These are phyloP conservation scores for Phyllostachys edulis DNA, from an alignment of 176 grass and related monocot species.

Conservation along the genomic window DNA sequence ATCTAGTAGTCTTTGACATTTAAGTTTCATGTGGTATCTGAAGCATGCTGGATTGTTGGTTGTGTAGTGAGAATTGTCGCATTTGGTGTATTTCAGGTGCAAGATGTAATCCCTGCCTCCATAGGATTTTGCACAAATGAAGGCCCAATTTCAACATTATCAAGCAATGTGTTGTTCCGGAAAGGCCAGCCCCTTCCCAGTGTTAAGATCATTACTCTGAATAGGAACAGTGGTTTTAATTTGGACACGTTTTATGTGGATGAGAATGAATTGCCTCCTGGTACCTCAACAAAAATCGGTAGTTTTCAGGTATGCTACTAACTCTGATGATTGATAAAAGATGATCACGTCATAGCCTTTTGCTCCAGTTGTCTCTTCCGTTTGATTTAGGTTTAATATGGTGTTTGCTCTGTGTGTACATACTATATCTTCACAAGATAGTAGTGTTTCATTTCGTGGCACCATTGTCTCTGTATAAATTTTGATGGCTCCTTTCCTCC, in stretches of 20 bases:
- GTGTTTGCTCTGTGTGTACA: background rate
- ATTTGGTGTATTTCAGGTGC: constrained; percentile 60
- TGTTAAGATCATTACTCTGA: constrained; percentile 69
- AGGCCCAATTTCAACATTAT: constrained; percentile 60
- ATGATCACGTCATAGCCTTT: background rate
- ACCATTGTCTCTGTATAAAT: constrained; percentile 13
- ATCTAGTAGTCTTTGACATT: background rate
- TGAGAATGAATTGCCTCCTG: constrained; percentile 69
- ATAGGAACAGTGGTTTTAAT: constrained; percentile 54
- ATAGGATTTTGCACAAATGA: constrained; percentile 64
- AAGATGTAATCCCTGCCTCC: constrained; percentile 79
- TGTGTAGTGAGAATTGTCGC: background rate
- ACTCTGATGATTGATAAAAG: constrained; percentile 2
- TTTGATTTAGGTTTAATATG: background rate
- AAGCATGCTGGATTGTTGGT: constrained; percentile 1
- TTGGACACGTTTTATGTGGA: constrained; percentile 87
- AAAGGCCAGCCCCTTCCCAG: constrained; percentile 84
- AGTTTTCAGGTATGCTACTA: constrained; percentile 65
- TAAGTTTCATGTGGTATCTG: constrained; percentile 9
- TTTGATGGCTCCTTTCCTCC: background rate
- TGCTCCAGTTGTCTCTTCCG: constrained; percentile 1
- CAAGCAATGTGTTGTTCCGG: constrained; percentile 59
- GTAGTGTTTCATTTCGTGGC: background rate
- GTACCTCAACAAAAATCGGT: constrained; percentile 58
- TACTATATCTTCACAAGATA: background rate